A percentile compares a stretch with the other conserved stretches of the same genome.
Conservation (phyloP, 116 monocot species). For the Dioscorea cayenensis region DNA sequence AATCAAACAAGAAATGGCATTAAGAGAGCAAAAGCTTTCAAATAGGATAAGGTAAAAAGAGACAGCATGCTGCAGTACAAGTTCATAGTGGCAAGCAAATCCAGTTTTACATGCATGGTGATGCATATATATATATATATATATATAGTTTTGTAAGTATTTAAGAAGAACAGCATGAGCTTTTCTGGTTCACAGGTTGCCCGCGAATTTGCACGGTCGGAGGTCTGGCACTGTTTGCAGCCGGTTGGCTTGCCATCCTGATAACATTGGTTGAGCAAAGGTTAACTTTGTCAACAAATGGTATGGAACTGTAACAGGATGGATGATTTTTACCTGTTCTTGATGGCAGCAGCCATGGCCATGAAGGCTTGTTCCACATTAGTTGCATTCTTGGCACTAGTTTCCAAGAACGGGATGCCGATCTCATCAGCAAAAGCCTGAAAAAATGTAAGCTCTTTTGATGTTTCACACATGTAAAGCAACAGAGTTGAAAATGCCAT, state of each 20-base stretch:
- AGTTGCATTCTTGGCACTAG: slow-evolving; percentile 65
- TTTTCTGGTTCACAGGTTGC: slow-evolving; percentile 31
- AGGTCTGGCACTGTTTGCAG: slow-evolving; percentile 14
- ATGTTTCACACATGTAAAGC: too few relatives aligned
- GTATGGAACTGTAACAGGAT: neutral
- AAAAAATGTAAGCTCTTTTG: neutral
- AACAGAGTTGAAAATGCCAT: too few relatives aligned
- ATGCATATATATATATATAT: neutral
- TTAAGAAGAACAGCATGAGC: slow-evolving; percentile 27
- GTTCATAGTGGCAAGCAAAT: neutral
- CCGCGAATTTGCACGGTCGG: slow-evolving; percentile 33
- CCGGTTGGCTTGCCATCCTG: slow-evolving; percentile 38
- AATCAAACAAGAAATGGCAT: neutral
- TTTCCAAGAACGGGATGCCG: slow-evolving; percentile 76
- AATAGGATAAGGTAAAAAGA: neutral
- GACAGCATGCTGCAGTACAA: neutral
- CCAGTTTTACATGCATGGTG: neutral
- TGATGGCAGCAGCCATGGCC: slow-evolving; percentile 71
- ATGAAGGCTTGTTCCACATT: slow-evolving; percentile 80
- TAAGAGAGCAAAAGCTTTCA: neutral
- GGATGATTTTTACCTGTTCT: slow-evolving; percentile 39
- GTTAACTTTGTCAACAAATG: neutral
- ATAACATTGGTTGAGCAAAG: neutral
- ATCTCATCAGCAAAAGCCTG: slow-evolving; percentile 81
- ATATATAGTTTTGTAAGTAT: neutral